Base-by-base conservation (phyloP, 2,329 filamentous ascomycete species). In the Rhinocladiella similis region DNA sequence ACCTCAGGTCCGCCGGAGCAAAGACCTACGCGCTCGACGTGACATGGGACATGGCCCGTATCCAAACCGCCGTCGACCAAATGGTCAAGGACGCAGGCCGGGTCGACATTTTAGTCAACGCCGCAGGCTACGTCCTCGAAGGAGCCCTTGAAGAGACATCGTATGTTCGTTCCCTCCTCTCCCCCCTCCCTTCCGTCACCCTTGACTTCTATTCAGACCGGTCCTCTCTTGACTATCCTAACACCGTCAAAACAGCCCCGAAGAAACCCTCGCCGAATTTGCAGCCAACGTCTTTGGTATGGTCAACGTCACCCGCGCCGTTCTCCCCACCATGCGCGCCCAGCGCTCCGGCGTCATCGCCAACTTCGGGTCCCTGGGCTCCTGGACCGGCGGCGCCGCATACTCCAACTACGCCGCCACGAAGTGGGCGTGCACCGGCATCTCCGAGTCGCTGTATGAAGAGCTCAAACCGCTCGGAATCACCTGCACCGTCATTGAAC, bases 251-350 rank as follows among this genome's bases (percentile, higher is more conserved):
- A 19, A 41, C 42, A 46, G 19, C 18, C 25, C 43, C 18, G 25
- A 25, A 29, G 43, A 22, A 13, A 46, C 43, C 3, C 25, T 46
- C 3, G 20, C 20, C 4, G 63, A 60, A 1, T 71, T 80, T 71
- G 75, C 80, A 42, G 75, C 73, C 0, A 69, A 75, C 10, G 78
- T 73, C 59, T 78, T 79, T 53, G 77, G 77, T 0, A 74, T 77
- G 0, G 72, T 72, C 22, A 68, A 77, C 1, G 65, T 81, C 9
- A 72, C 75, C 12, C 65, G 72, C 5, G 73, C 75, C 0, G 68
- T 70, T 0, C 57, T 74, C 14, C 74, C 76, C 1, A 50, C 67
- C 36, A 80, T 81, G 77, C 68, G 78, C 1, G 35, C 62, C 36
- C 67, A 74, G 3, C 63, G 72, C 2, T 72, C 70, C n/a, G 78